Conservation (phyloP, 345 rosid genomes). For the thale cress (Arabidopsis thaliana) region TAIR10.1 NC_003075.7:14144001-14144500, state of each 20-base stretch:
- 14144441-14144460: conserved; percentile 72
- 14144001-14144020: conserved; percentile 35
- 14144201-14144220: conserved; percentile 47
- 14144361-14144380: conserved; percentile 83
- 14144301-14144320: conserved; percentile 83
- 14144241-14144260: conserved; percentile 87
- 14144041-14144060: conserved; percentile 24
- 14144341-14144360: conserved; percentile 90
- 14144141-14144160: conserved; percentile 45
- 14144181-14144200: conserved; percentile 61
- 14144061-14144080: conserved; percentile 17
- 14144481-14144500: conserved; percentile 68
- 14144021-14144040: conserved; percentile 33
- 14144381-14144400: conserved; percentile 74
- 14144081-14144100: conserved; percentile 53
- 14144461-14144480: conserved; percentile 77
- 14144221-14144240: conserved; percentile 51
- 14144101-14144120: conserved; percentile 42
- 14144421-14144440: conserved; percentile 69
- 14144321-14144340: conserved; percentile 87
- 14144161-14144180: conserved; percentile 84
- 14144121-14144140: background rate
- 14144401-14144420: conserved; percentile 65
- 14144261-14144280: conserved; percentile 94
- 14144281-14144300: conserved; percentile 93